Base-by-base conservation (phyloP, 192 early-diverging fungal species). In the Podila epigama region DNA sequence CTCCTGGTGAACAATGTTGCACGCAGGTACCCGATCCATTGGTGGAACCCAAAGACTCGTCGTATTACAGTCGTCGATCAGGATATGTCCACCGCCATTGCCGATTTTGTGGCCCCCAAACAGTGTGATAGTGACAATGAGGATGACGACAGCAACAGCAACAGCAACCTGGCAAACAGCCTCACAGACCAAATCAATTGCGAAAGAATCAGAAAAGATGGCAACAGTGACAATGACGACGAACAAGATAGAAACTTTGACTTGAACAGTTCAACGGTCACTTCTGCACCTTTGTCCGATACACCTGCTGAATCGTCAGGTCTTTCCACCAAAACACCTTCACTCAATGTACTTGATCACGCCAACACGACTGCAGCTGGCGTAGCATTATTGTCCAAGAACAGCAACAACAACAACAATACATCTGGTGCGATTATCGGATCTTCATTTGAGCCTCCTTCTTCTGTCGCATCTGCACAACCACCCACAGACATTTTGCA, bases 1-100 rank as follows among this genome's bases (percentile, higher is more conserved):
- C 33, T 84, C 42, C 5, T 84, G 15, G 65, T 87, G 5, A 86
- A 89, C 52, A 89, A 89, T 54, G 69, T 87, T 16, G 73, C 78
- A 8, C 59, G 84, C 31, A 73, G 69, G n/a, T 89, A 86, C 60
- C 87, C 87, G 2, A 57, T 62, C 13, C 85, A 81, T 42, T 89
- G 87, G 87, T 86, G 85, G 87, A 60, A 53, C 13, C 82, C 82
- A 27, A 79, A 63, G 41, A n/a, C 20, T 9, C 61, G 55, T 12
- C 63, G 37, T 22, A 55, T 79, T n/a, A 53, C 32, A 0, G 64
- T 82, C 0, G 33, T 78, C 12, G 66, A 77, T 42, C 63, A 68
- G 28, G 75, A 82, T 32, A 59, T 68, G 73, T 25, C 73, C 10
- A 64, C 56, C 3, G 15, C 73, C 25, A 34, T 77, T 48, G 73